phyloP scores from a whole-genome alignment of 2,329 filamentous ascomycete genomes.

The Trichophyton verrucosum region DNA sequence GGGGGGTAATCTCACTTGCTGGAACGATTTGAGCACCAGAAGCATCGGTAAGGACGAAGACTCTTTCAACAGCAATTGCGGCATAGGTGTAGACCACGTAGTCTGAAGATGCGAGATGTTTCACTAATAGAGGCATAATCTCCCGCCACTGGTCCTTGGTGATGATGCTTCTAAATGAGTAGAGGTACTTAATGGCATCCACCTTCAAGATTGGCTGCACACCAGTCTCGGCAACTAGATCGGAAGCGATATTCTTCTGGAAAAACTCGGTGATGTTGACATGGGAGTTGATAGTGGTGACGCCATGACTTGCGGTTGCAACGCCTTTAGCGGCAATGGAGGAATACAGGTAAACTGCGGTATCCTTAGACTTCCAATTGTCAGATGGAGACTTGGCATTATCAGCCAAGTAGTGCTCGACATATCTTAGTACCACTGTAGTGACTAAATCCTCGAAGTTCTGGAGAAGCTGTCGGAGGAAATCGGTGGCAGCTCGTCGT shows the following conservation, averaged over 20 bases:
- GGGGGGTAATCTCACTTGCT: slow-evolving; percentile 62
- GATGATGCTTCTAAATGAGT: slow-evolving; percentile 90
- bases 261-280: slow-evolving; percentile 93
- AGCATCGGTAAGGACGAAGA: slow-evolving; percentile 69
- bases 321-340: slow-evolving; percentile 86
- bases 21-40: slow-evolving; percentile 67
- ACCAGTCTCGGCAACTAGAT: slow-evolving; percentile 58
- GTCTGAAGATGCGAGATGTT: slow-evolving; percentile 77
- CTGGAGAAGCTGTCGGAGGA: slow-evolving; percentile 75
- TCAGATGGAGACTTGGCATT: slow-evolving; percentile 54
- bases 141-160: slow-evolving; percentile 84
- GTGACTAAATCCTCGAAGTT: slow-evolving; percentile 81
- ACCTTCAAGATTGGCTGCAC: slow-evolving; percentile 84
- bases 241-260: slow-evolving; percentile 79
- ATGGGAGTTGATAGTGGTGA: slow-evolving; percentile 75
- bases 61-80: slow-evolving; percentile 88
- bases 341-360: slow-evolving; percentile 91
- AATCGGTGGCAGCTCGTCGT: slow-evolving; percentile 84
- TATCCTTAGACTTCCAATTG: slow-evolving; percentile 97
- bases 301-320: slow-evolving; percentile 75
- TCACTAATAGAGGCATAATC: slow-evolving; percentile 78
- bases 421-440: slow-evolving; percentile 73
- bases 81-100: slow-evolving; percentile 98
- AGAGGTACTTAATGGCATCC: slow-evolving; percentile 95
- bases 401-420: slow-evolving; percentile 65